Evolutionary conservation across 768 basidiomycete species (phyloP).

Genomic region (Trichaptum fuscoviolaceum): DNA sequence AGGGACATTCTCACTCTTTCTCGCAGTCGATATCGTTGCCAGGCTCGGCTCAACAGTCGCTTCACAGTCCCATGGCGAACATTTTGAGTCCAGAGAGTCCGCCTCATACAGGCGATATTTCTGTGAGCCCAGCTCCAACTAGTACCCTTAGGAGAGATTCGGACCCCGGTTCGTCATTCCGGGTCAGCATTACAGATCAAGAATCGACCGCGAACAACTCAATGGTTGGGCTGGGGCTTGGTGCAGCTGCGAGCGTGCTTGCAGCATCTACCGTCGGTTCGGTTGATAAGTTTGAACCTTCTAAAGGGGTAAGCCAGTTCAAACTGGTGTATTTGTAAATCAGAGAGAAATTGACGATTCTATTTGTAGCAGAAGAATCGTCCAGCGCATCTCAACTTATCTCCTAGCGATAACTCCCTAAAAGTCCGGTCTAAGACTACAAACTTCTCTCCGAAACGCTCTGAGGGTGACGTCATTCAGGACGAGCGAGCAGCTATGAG

Average conservation of each 20-base stretch:
- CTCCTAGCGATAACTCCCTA: conserved; percentile 59
- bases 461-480: conserved; percentile 26
- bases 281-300: conserved; percentile 10
- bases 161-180: not conserved
- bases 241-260: conserved; percentile 15
- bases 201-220: conserved; percentile 2
- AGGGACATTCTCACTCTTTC: conserved; percentile 23
- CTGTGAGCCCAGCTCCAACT: not conserved
- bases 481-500: conserved; percentile 60
- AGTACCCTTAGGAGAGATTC: not conserved
- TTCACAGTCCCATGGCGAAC: conserved; percentile 33
- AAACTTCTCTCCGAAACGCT: not conserved
- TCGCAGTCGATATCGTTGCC: conserved; percentile 26
- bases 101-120: conserved; percentile 18
- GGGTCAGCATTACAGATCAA: not conserved
- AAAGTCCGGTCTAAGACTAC: not conserved
- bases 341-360: conserved; percentile 1
- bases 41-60: conserved; percentile 40
- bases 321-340: not conserved
- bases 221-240: conserved; percentile 27
- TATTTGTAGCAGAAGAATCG: conserved; percentile 33
- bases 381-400: conserved; percentile 47
- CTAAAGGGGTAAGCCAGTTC: not conserved
- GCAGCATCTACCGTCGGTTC: conserved; percentile 6
- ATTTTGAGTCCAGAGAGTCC: conserved; percentile 30